phyloP scores from a whole-genome alignment of 139 green algal species.

The Deuterostichococcus epilithicus region DNA sequence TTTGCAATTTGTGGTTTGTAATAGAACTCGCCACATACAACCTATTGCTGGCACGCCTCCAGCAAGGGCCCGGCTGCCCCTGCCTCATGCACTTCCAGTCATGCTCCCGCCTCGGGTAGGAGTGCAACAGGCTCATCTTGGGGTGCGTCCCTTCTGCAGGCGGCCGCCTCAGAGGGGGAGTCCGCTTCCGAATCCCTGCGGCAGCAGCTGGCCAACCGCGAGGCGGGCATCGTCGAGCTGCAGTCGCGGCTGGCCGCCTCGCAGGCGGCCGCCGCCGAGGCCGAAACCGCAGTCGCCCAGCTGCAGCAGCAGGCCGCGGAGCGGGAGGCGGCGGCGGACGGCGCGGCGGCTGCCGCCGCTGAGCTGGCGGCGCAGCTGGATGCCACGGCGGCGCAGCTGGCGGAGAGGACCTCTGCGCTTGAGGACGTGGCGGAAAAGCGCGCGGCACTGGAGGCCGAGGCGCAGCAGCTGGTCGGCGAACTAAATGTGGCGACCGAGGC shows the following conservation, averaged over 20 bases:
- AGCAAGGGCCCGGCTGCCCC: no score
- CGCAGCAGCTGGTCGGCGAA: neutral
- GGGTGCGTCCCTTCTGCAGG: neutral
- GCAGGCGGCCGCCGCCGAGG: neutral
- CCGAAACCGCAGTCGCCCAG: neutral
- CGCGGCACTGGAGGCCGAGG: neutral
- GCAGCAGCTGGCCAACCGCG: conserved; percentile 4
- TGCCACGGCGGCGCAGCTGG: neutral
- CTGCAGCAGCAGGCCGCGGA: neutral
- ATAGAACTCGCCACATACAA: no score
- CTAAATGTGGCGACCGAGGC: neutral
- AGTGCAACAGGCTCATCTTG: conserved; percentile 4
- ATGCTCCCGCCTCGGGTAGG: no score
- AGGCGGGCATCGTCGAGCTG: neutral
- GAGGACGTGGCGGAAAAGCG: conserved; percentile 1
- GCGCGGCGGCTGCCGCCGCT: neutral
- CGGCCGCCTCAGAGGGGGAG: conserved; percentile 1
- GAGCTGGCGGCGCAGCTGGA: neutral
- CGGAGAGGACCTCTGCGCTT: neutral
- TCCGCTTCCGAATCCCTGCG: neutral
- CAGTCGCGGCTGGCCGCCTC: neutral
- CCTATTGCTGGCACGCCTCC: no score
- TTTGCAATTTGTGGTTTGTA: neutral
- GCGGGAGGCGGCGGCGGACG: neutral
- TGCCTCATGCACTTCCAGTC: no score